Evolutionary conservation across 2,329 filamentous ascomycete species (phyloP), one percentile per base, ranked within the genome.

Genomic region (Colletotrichum tofieldiae): DNA sequence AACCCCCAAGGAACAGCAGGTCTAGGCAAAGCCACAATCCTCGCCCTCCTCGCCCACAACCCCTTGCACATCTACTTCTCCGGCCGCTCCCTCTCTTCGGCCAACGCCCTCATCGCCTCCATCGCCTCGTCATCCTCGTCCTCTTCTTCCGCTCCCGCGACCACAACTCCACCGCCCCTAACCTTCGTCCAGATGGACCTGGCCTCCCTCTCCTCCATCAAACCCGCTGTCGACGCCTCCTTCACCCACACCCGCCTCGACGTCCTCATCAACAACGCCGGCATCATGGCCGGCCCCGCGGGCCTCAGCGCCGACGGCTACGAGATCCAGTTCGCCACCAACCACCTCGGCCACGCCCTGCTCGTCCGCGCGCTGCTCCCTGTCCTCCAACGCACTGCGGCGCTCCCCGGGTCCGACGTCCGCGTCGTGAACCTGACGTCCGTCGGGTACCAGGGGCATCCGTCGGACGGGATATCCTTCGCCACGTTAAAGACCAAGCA

Each of bases 31-130:
- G 32, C 71, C 11, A 71, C 71, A 18, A 61, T 66, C 37, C 20
- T 20, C 23, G 29, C 71, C 45, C 61, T 73, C 20, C 67, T 73
- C 26, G 32, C 54, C 23, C 88, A 90, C 76, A 77, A 81, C 9
- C 87, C 89, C 1, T 79, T 81, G 0, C 84, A 88, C 67, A 86
- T 91, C 72, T 90, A 87, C 79, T 84, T 91, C 70, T 87, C 84
- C 18, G 87, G 87, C 2, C 85, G 88, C 56, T 86, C 81, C 26
- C 79, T 77, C 52, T 81, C 84, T 56, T 84, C 84, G 14, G 84
- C 81, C 26, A 80, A 83, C 9, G 81, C 84, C 11, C 85, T 89
- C 52, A 78, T 84, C 20, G 79, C 81, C 3, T 81, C 85, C 6
- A 58, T 71, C 1, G 23, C 69, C 51, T 32, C 29, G 2, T 18